A percentile compares a stretch with the other conserved stretches of the same genome.
Evolutionary conservation across 1,139 yeast genomes (phyloP).

Genomic region (Saccharomyces hybrid): DNA sequence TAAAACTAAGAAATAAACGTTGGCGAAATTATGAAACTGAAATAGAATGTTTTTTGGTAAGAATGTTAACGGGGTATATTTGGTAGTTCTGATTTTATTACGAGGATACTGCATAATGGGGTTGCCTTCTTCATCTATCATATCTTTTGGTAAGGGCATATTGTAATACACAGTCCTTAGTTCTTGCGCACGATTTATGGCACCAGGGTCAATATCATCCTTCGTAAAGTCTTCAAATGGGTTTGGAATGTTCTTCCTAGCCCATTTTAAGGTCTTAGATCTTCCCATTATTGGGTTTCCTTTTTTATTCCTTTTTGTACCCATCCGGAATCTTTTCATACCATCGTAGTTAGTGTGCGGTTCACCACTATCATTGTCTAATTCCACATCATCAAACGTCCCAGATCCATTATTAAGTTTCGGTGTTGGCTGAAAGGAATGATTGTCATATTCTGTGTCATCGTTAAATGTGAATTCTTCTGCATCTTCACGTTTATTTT

Average conservation of each 20-base stretch:
- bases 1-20: conserved; percentile 72
- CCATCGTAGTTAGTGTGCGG: conserved; percentile 22
- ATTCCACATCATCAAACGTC: conserved; percentile 19
- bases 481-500: conserved; percentile 5
- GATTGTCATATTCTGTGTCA: conserved; percentile 16
- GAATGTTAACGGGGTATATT: conserved; percentile 84
- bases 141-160: conserved; percentile 55
- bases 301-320: conserved; percentile 70
- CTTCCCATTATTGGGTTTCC: conserved; percentile 51
- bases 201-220: conserved; percentile 22
- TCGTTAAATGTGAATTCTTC: conserved; percentile 11
- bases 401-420: conserved; percentile 14
- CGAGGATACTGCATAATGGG: conserved; percentile 59
- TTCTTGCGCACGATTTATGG: conserved; percentile 27
- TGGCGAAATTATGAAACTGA: conserved; percentile 88
- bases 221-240: conserved; percentile 27
- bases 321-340: conserved; percentile 82
- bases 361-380: conserved; percentile 20
- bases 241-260: conserved; percentile 27
- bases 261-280: conserved; percentile 36
- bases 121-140: conserved; percentile 52
- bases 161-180: conserved; percentile 59
- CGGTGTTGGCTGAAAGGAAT: conserved; percentile 28
- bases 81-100: conserved; percentile 91
- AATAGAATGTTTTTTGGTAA: conserved; percentile 72